Evolutionary conservation across 805 yeast genomes (phyloP), one percentile per base, ranked within the genome.

Genomic region (Wickerhamiella galacta): DNA sequence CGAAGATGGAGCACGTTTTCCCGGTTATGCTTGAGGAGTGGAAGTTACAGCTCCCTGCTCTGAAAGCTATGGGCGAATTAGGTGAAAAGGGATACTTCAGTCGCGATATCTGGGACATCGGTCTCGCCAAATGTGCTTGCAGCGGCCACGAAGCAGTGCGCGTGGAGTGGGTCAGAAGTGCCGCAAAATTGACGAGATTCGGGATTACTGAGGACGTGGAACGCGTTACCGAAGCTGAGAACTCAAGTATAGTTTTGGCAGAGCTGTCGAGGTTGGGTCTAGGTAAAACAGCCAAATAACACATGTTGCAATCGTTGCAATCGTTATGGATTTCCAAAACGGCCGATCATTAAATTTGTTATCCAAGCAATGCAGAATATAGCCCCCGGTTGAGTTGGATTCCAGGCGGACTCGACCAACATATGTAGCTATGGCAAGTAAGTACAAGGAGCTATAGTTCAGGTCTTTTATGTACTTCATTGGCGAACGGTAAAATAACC

Each of bases 41-140:
- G 87, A 63, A 76, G 42, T 61, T 75, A 2, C 70, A 71, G 41
- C 37, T 63, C 2, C 60, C 62, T 1, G 53, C 56, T 14, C 62
- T 58, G 40, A 72, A 68, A 32, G 55, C 59, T 7, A 50, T 68
- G 18, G 46, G 34, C 2, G 36, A 38, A 4, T 6, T 21, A 57
- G 8, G 32, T 44, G 2, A 17, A 1, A 22, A 24, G 6, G 27
- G 33, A 10, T 29, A 27, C 4, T 42, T 39, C 28, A 31, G 39
- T 26, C 18, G 8, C 4, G 26, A 19, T 1, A 16, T 39, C 2
- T 45, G 47, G 45, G 8, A n/a, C 4, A 21, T 28, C 3, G 17
- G 33, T 12, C 34, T 41, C n/a, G 27, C 27, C 4, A 16, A 23
- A 5, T 36, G 45, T 25, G 38, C 39, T 6, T 12, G 30, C 7